phyloP scores from a whole-genome alignment of 2,329 filamentous ascomycete genomes.

The Blastomyces percursus region DNA sequence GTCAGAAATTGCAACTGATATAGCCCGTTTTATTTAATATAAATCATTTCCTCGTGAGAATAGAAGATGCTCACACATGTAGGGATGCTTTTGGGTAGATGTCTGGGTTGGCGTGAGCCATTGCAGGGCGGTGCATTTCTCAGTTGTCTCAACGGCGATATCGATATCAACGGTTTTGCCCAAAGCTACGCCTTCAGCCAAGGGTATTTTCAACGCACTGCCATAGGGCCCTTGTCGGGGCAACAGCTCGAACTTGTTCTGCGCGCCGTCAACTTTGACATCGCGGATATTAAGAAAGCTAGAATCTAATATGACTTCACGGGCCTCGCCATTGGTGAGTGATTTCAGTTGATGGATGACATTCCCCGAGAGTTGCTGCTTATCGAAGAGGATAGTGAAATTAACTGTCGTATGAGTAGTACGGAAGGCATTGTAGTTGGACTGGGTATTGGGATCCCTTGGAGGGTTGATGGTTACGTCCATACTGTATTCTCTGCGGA shows the following conservation, averaged over 20 bases:
- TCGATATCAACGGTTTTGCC: slow-evolving; percentile 40
- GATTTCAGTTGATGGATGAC: slow-evolving; percentile 68
- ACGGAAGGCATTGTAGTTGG: slow-evolving; percentile 81
- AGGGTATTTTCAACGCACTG: slow-evolving; percentile 37
- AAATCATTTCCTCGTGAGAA: background rate
- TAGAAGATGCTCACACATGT: slow-evolving; percentile 54
- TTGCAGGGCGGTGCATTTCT: slow-evolving; percentile 81
- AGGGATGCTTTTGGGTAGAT: slow-evolving; percentile 88
- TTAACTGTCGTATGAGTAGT: slow-evolving; percentile 74
- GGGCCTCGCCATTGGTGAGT: slow-evolving; percentile 59
- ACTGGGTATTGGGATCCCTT: slow-evolving; percentile 79
- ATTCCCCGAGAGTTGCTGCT: slow-evolving; percentile 63
- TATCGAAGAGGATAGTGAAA: slow-evolving; percentile 73
- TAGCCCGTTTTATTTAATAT: background rate
- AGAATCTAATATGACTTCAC: slow-evolving; percentile 79
- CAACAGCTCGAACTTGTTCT: slow-evolving; percentile 59
- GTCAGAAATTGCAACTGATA: slow-evolving; percentile 2
- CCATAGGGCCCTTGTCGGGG: slow-evolving; percentile 59
- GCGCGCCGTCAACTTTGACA: slow-evolving; percentile 57
- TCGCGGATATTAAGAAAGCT: slow-evolving; percentile 64
- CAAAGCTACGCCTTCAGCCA: slow-evolving; percentile 39
- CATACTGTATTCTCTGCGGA: slow-evolving; percentile 17
- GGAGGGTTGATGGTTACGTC: slow-evolving; percentile 33
- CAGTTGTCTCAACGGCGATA: slow-evolving; percentile 69
- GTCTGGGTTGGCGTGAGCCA: slow-evolving; percentile 93